Evolutionary conservation across 768 basidiomycete species (phyloP).

Genomic region (Lactarius hengduanensis): DNA sequence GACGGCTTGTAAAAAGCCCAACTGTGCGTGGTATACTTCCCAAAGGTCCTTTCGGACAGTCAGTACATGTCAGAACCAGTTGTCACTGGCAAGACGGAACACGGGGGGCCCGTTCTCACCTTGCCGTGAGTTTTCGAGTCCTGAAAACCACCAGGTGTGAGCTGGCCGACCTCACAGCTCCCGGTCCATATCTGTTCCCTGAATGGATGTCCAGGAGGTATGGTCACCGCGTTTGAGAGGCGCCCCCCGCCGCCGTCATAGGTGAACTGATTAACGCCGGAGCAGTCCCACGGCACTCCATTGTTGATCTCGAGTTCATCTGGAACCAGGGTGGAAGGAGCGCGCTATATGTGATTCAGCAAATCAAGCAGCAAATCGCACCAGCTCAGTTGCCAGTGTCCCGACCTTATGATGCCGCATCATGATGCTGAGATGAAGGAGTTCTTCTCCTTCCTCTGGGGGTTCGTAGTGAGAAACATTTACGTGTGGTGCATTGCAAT

Average conservation of each 20-base stretch:
- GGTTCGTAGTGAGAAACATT: conserved; percentile 39
- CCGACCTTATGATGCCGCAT: neutral
- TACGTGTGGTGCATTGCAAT: conserved; percentile 51
- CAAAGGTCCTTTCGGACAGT: too few relatives aligned
- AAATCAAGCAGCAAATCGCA: neutral
- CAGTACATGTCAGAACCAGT: too few relatives aligned
- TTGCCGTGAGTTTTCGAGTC: conserved; percentile 44
- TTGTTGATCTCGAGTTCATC: conserved; percentile 43
- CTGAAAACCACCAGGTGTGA: conserved; percentile 43
- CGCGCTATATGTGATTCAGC: neutral
- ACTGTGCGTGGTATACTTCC: too few relatives aligned
- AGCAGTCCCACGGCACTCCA: conserved; percentile 42
- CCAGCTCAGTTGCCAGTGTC: neutral
- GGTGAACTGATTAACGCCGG: conserved; percentile 38
- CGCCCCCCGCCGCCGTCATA: conserved; percentile 38
- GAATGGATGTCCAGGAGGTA: conserved; percentile 45
- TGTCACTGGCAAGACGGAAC: too few relatives aligned
- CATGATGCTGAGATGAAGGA: neutral
- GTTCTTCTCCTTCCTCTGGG: conserved; percentile 31
- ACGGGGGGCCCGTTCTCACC: conserved; percentile 29
- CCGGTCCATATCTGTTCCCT: conserved; percentile 45
- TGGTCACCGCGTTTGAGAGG: conserved; percentile 41
- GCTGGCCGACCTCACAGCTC: conserved; percentile 46
- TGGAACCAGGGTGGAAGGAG: conserved; percentile 38
- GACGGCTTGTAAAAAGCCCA: too few relatives aligned